A percentile compares a stretch with the other conserved stretches of the same genome.
These are phyloP conservation scores for Lichtheimia ramosa DNA, from an alignment of 371 early-diverging fungal genomes.

Conservation along the genomic window DNA sequence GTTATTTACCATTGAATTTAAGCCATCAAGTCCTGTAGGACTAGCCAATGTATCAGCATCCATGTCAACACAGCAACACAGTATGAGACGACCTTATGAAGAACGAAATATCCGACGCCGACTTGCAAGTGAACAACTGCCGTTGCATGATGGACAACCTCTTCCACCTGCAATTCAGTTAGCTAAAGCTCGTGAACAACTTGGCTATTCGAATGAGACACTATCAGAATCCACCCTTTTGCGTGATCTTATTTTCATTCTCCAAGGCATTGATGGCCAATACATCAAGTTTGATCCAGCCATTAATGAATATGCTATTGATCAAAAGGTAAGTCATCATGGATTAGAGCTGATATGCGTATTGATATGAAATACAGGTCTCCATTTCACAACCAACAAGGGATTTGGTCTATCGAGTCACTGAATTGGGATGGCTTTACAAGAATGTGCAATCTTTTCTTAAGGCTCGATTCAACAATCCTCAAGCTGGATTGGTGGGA, in stretches of 20 bases:
- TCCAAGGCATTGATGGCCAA: slow-evolving; percentile 94
- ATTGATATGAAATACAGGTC: slow-evolving; percentile 23
- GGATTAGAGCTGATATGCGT: slow-evolving; percentile 6
- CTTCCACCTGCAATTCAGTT: slow-evolving; percentile 29
- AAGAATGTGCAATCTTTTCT: slow-evolving; percentile 55
- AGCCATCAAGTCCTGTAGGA: slow-evolving; percentile 12
- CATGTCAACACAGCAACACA: too few relatives aligned
- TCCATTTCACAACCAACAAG: slow-evolving; percentile 57
- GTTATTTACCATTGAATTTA: slow-evolving; percentile 6
- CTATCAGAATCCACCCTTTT: slow-evolving; percentile 72
- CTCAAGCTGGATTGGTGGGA: slow-evolving; percentile 59
- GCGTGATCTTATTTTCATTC: slow-evolving; percentile 85
- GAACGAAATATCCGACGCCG: slow-evolving; percentile 35
- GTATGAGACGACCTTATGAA: slow-evolving; percentile 22
- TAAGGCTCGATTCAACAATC: slow-evolving; percentile 34
- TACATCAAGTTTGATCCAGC: slow-evolving; percentile 66
- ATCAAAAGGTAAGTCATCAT: slow-evolving; percentile 35
- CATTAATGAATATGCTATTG: slow-evolving; percentile 50
- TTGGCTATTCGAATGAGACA: background rate
- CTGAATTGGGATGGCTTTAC: slow-evolving; percentile 78
- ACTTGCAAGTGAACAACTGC: slow-evolving; percentile 20
- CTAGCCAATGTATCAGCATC: slow-evolving; percentile 18
- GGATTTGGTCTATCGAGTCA: slow-evolving; percentile 55
- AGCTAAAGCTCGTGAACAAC: slow-evolving; percentile 20
- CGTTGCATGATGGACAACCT: too few relatives aligned